phyloP scores from a whole-genome alignment of 139 green algal species.

The Micromonas pusilla region DNA sequence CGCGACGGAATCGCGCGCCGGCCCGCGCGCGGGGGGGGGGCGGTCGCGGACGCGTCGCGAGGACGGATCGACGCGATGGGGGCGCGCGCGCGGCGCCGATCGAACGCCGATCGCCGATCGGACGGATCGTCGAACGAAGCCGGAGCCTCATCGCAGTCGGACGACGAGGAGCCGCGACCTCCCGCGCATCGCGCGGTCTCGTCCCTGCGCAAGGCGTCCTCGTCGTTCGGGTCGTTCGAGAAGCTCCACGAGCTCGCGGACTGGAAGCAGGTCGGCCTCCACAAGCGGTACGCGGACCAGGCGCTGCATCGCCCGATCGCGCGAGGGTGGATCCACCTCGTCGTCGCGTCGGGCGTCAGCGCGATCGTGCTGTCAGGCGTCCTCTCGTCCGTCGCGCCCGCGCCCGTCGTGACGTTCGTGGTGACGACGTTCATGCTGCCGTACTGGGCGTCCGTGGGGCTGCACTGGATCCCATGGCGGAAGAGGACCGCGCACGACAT shows the following conservation, averaged over 20 bases:
- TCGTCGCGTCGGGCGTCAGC: background rate
- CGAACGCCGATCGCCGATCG: no score
- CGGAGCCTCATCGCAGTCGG: no score
- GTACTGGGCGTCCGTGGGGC: background rate
- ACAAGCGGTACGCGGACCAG: slow-evolving; percentile 3
- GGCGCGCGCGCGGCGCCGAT: no score
- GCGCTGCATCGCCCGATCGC: background rate
- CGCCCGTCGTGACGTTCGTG: background rate
- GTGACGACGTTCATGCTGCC: slow-evolving; percentile 3
- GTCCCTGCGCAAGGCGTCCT: no score
- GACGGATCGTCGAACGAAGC: no score
- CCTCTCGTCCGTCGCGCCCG: background rate
- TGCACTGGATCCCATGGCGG: slow-evolving; percentile 17
- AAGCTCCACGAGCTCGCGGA: background rate
- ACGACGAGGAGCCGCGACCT: no score
- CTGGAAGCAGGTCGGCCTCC: background rate
- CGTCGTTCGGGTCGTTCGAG: no score
- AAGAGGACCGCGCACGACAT: slow-evolving; percentile 15
- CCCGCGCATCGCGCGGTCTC: no score
- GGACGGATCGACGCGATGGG: background rate
- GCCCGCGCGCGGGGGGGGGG: no score
- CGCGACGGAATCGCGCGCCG: background rate
- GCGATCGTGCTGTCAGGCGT: background rate
- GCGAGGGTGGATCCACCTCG: slow-evolving; percentile 7
- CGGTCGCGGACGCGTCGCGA: no score